phyloP scores from a whole-genome alignment of 257 asterid genomes.

The Solanum dulcamara region DNA sequence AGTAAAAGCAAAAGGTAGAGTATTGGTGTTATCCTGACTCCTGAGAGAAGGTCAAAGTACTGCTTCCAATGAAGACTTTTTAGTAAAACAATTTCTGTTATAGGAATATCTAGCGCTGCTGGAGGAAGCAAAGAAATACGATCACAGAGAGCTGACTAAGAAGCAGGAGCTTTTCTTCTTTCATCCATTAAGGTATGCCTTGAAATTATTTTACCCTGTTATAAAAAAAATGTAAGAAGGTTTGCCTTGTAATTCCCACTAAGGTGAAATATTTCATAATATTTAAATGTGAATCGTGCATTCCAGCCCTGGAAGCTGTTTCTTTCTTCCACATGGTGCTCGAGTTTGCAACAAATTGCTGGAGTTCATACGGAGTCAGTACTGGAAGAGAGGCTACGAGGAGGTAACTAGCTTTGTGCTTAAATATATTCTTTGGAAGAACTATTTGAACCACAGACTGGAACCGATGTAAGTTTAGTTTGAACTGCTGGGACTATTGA shows the following conservation, averaged over 20 bases:
- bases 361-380: slow-evolving; percentile 65
- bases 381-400: slow-evolving; percentile 91
- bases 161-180: slow-evolving; percentile 98
- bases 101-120: slow-evolving; percentile 79
- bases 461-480: not conserved
- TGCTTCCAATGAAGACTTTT: slow-evolving; percentile 6
- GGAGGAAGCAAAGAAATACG: slow-evolving; percentile 98
- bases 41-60: not conserved
- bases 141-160: slow-evolving; percentile 90
- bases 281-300: not conserved
- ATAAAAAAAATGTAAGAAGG: not conserved
- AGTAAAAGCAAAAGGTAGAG: not conserved
- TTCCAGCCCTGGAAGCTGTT: slow-evolving; percentile 96
- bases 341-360: slow-evolving; percentile 83
- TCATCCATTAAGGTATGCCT: slow-evolving; percentile 72
- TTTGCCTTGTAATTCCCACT: not conserved
- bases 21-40: not conserved
- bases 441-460: not conserved
- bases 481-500: not conserved
- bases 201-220: not conserved
- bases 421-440: not conserved
- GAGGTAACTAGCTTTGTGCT: slow-evolving; percentile 41
- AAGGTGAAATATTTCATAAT: not conserved
- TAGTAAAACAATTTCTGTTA: slow-evolving; percentile 8
- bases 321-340: slow-evolving; percentile 90